These are phyloP conservation scores for Poronia punctata DNA, from an alignment of 495 filamentous ascomycete genomes.

Conservation along the genomic window DNA sequence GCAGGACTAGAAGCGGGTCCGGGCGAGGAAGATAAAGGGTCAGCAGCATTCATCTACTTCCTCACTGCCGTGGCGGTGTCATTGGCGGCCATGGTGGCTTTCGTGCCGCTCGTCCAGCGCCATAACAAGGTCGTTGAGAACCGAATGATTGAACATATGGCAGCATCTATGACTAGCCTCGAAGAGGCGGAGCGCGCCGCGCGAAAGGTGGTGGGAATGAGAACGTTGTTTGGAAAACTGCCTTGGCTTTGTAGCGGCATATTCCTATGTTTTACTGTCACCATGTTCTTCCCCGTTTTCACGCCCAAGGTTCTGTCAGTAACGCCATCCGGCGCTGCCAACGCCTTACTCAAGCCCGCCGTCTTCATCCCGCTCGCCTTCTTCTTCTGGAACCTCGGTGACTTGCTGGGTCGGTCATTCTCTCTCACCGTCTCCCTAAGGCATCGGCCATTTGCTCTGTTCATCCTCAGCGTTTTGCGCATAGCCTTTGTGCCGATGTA, in stretches of 20 bases:
- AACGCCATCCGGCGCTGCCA: slow-evolving; percentile 36
- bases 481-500: slow-evolving; percentile 77
- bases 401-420: slow-evolving; percentile 67
- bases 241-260: slow-evolving; percentile 63
- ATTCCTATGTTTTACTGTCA: slow-evolving; percentile 69
- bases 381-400: slow-evolving; percentile 89
- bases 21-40: slow-evolving; percentile 31
- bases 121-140: slow-evolving; percentile 35
- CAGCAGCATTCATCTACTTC: slow-evolving; percentile 85
- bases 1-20: slow-evolving; percentile 4
- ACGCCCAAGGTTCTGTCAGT: slow-evolving; percentile 76
- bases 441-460: slow-evolving; percentile 54
- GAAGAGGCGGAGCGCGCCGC: slow-evolving; percentile 39
- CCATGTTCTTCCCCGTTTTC: slow-evolving; percentile 94
- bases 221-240: slow-evolving; percentile 63
- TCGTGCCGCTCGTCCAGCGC: slow-evolving; percentile 40
- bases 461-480: slow-evolving; percentile 56
- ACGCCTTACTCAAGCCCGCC: slow-evolving; percentile 57
- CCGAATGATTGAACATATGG: slow-evolving; percentile 30
- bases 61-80: slow-evolving; percentile 67
- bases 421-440: slow-evolving; percentile 54
- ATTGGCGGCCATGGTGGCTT: slow-evolving; percentile 53
- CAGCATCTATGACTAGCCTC: slow-evolving; percentile 35
- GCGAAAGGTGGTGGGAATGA: slow-evolving; percentile 57
- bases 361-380: slow-evolving; percentile 87